A percentile compares a stretch with the other conserved stretches of the same genome.
Conservation (phyloP, 2,329 filamentous ascomycete species). For the Exophiala sideris region DNA sequence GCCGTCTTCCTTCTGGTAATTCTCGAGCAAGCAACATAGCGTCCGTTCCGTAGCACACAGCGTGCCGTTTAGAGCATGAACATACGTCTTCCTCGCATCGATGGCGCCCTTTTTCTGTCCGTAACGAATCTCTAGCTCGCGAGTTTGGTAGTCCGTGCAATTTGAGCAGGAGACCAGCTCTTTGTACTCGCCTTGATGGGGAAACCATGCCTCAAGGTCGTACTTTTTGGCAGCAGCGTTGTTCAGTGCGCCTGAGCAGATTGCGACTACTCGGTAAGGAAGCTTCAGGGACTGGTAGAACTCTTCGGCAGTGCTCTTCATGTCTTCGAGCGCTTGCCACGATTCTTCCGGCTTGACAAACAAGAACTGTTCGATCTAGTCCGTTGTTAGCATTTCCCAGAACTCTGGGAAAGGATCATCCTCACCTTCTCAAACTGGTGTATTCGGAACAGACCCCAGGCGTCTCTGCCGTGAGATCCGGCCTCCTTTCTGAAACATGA, state of each 20-base stretch:
- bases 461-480: slow-evolving; percentile 84
- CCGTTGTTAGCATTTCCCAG: slow-evolving; percentile 4
- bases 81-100: slow-evolving; percentile 85
- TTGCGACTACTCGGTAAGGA: slow-evolving; percentile 87
- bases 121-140: slow-evolving; percentile 88
- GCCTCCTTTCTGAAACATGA: slow-evolving; percentile 97
- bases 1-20: slow-evolving; percentile 89
- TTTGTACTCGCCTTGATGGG: slow-evolving; percentile 96
- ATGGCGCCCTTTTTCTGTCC: slow-evolving; percentile 77
- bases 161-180: slow-evolving; percentile 97
- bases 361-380: slow-evolving; percentile 70
- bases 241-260: slow-evolving; percentile 94
- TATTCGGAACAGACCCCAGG: slow-evolving; percentile 96
- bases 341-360: slow-evolving; percentile 83
- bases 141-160: slow-evolving; percentile 95
- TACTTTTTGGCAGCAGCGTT: slow-evolving; percentile 88
- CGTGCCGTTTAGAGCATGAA: slow-evolving; percentile 87
- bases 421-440: slow-evolving; percentile 92
- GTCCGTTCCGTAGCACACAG: slow-evolving; percentile 88
- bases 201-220: slow-evolving; percentile 95
- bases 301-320: slow-evolving; percentile 87
- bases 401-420: not conserved
- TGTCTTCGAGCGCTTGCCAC: slow-evolving; percentile 89
- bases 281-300: slow-evolving; percentile 90
- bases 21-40: slow-evolving; percentile 91